Evolutionary conservation across 1,284 basidiomycete species (phyloP), one percentile per base, ranked within the genome.

Genomic region (Malassezia sympodialis): DNA sequence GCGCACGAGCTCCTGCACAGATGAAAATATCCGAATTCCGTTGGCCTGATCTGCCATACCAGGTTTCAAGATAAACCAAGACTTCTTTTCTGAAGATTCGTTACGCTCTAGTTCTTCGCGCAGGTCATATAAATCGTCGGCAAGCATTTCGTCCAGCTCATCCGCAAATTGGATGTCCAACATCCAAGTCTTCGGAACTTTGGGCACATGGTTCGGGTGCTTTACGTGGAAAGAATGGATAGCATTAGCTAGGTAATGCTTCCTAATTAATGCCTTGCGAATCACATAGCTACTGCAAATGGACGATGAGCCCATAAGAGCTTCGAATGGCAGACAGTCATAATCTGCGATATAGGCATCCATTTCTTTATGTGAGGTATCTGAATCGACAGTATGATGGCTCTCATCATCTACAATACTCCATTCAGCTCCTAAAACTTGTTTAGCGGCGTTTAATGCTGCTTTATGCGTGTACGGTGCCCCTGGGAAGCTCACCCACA

Each of bases 21-120:
- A 85, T 50, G 86, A 83, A 76, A 99, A 96, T 49, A 99, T 78
- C 34, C 91, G 79, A 60, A 99, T 93, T 0, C 93, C 94, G 79
- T 90, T 88, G 4, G 90, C 94, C 51, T 90, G 82, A 78, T 98
- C 93, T 1, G 91, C 86, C 86, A 99, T 94, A 11, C 90, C 90
- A 34, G 94, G 91, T 77, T 99, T 99, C 50, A 98, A 49, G n/a
- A 74, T 73, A 50, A 67, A 72, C 72, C 72, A 74, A 1, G 27
- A 17, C 6, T 30, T 19, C 23, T 51, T 40, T 26, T 62, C 90
- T 58, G 78, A 82, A 7, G 75, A 65, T 1, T 62, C 67, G 19
- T 57, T 57, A 1, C 28, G 31, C 8, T 62, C 51, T 30, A 96
- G 79, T 26, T 80, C 77, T 51, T 81, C 77, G 2, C 80, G 82